Base-by-base conservation (phyloP, 2,329 filamentous ascomycete genomes). In the Xylariaceae sp. region DNA sequence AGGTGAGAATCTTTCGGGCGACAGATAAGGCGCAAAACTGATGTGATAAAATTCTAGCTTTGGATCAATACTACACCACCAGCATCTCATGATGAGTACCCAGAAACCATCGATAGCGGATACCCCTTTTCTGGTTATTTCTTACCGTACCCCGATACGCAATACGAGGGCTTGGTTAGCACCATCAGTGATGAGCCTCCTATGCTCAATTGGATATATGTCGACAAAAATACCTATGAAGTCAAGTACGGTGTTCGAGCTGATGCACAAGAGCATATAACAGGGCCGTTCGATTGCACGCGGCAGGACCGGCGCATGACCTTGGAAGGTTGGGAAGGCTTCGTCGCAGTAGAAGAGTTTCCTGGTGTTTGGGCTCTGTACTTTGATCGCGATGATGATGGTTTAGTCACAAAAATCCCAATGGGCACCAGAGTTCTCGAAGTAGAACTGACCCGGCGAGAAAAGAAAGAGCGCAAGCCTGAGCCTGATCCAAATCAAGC, bases 71-170 rank as follows among this genome's bases (percentile, higher is more conserved):
- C 74, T 9, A 70, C 66, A 32, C 24, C 51, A 8, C 36, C 43
- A 27, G 64, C 67, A 43, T 70, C 41, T 24, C 46, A 63, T 27
- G 58, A 63, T 16, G 59, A 50, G 60, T 46, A 56, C 66, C 27
- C 62, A 54, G 39, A 63, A 60, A 46, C 57, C 64, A 46, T 64
- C 57, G 51, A 40, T 1, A 68, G 70, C 44, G 76, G 79, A 3
- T 80, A 84, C 62, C 75, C 77, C 0, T 84, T 82, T 61, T 74
- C 79, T 3, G 81, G 81, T 21, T 84, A 85, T 61, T 84, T 76
- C 58, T 70, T 84, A 18, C 80, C 81, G 1, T 84, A 83, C 58
- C 81, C 81, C 3, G 81, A 81, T n/a, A 58, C 72, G n/a, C 53
- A 67, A 21, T 72, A 75, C 36, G 72, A 77, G 30, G 77, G 77